Percentiles rank a stretch among this genome's conserved stretches.
These are phyloP conservation scores for Elsinoe australis DNA, from an alignment of 2,329 filamentous ascomycete species.

Conservation along the genomic window DNA sequence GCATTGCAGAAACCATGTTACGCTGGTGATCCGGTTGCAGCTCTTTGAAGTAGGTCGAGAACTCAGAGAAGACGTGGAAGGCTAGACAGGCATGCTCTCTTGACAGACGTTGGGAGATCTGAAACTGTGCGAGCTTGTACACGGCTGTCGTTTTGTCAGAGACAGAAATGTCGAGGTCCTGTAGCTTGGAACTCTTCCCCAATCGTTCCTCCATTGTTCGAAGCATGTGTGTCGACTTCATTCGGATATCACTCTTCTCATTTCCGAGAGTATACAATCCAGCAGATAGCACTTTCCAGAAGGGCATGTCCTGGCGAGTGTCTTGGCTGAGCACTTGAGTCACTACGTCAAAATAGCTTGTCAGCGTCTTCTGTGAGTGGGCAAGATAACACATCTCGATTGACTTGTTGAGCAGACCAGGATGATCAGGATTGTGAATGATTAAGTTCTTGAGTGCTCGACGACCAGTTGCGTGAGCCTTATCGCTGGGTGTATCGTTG, in stretches of 20 bases:
- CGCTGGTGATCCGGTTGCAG: slow-evolving; percentile 74
- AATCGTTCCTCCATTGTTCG: slow-evolving; percentile 76
- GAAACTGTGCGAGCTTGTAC: slow-evolving; percentile 94
- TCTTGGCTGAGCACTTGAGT: slow-evolving; percentile 72
- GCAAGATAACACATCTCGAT: slow-evolving; percentile 85
- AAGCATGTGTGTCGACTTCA: slow-evolving; percentile 76
- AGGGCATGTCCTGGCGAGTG: slow-evolving; percentile 71
- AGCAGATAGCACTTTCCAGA: slow-evolving; percentile 84
- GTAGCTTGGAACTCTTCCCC: slow-evolving; percentile 78
- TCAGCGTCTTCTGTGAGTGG: slow-evolving; percentile 71
- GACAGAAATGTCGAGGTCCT: slow-evolving; percentile 97
- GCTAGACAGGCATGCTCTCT: slow-evolving; percentile 83
- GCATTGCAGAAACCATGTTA: slow-evolving; percentile 86
- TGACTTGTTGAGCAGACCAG: slow-evolving; percentile 78
- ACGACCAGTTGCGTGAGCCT: slow-evolving; percentile 82
- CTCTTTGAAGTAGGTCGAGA: slow-evolving; percentile 86
- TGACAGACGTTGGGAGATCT: slow-evolving; percentile 83
- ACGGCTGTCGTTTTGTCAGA: slow-evolving; percentile 97
- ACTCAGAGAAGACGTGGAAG: slow-evolving; percentile 93
- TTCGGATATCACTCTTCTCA: slow-evolving; percentile 78
- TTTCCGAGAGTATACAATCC: slow-evolving; percentile 90
- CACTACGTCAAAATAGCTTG: slow-evolving; percentile 92
- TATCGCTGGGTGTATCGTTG: slow-evolving; percentile 72
- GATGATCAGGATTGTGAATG: slow-evolving; percentile 78
- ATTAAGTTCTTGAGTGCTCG: slow-evolving; percentile 85